A percentile compares a stretch with the other conserved stretches of the same genome.
These are phyloP conservation scores for Ogataea nakhonphanomensis DNA, from an alignment of 805 yeast genomes.

Conservation along the genomic window DNA sequence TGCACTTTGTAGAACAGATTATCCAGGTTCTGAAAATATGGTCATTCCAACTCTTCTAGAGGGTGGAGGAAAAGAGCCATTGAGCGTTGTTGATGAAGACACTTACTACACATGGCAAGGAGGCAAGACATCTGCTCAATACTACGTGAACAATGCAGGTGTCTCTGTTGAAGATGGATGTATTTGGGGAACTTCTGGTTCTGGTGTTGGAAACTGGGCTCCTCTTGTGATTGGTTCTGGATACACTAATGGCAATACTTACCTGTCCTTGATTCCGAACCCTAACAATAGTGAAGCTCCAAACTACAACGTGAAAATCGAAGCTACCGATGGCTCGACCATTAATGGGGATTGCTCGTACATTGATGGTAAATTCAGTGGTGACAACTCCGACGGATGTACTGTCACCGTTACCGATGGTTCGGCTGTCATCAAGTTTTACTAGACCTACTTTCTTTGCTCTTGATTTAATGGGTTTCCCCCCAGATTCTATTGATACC, in stretches of 20 bases:
- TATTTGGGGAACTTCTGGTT: slow-evolving; percentile 81
- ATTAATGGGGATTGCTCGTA: slow-evolving; percentile 41
- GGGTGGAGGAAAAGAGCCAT: slow-evolving; percentile 61
- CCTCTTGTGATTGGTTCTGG: slow-evolving; percentile 96
- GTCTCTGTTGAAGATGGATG: slow-evolving; percentile 88
- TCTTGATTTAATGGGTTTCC: too few species aligned
- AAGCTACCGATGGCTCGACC: slow-evolving; percentile 34
- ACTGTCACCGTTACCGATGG: slow-evolving; percentile 50
- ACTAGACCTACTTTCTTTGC: slow-evolving; percentile 5
- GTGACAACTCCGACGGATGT: slow-evolving; percentile 72
- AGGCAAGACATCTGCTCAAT: slow-evolving; percentile 84
- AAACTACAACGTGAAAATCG: slow-evolving; percentile 49
- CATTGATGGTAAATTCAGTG: slow-evolving; percentile 43
- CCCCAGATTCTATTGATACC: too few species aligned
- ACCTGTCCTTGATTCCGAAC: slow-evolving; percentile 90
- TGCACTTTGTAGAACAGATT: slow-evolving; percentile 96
- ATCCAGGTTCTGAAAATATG: slow-evolving; percentile 99
- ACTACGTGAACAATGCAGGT: slow-evolving; percentile 97
- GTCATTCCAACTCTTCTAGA: slow-evolving; percentile 82
- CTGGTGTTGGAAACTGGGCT: slow-evolving; percentile 96
- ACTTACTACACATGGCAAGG: slow-evolving; percentile 82
- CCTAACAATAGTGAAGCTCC: slow-evolving; percentile 75
- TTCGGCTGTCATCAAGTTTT: slow-evolving; percentile 35
- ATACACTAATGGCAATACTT: slow-evolving; percentile 64
- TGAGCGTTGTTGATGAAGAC: slow-evolving; percentile 77